Conservation (phyloP, 805 yeast species). For the Candida piceae region DNA sequence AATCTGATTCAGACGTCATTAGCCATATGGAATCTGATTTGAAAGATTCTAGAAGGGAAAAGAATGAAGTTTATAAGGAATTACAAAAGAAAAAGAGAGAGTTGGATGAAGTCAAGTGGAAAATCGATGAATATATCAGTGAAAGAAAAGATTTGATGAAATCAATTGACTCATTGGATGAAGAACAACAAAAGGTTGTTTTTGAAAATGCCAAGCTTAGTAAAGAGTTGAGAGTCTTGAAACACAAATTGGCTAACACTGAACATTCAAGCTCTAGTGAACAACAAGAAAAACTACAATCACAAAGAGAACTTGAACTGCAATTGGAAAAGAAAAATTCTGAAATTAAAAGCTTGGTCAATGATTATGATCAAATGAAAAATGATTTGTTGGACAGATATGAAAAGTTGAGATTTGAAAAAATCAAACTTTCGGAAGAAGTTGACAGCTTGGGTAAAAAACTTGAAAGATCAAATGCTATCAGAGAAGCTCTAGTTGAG, state of each 20-base stretch:
- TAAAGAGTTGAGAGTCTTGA: conserved; percentile 16
- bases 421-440: conserved; percentile 24
- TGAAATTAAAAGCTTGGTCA: conserved; percentile 16
- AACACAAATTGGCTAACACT: conserved; percentile 4
- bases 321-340: conserved; percentile 13
- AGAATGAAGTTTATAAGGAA: conserved; percentile 8
- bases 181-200: conserved; percentile 15
- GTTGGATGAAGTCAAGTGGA: conserved; percentile 11
- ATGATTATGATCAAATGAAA: conserved; percentile 30
- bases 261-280: conserved; percentile 1
- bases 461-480: conserved; percentile 16
- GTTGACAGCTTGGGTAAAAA: conserved; percentile 22
- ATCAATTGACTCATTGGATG: conserved; percentile 16
- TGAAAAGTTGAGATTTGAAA: conserved; percentile 22
- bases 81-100: conserved; percentile 13
- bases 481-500: conserved; percentile 12
- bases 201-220: conserved; percentile 17
- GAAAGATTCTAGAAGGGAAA: conserved; percentile 9
- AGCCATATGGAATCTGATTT: conserved; percentile 10
- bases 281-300: conserved; percentile 4
- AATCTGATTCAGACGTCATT: conserved; percentile 1
- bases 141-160: conserved; percentile 14
- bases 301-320: too few relatives aligned
- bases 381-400: conserved; percentile 27
- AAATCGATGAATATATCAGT: conserved; percentile 8